Evolutionary conservation across 177 flowering plant genomes (phyloP), one percentile per base, ranked within the genome.

Genomic region (Tripterygium wilfordii): DNA sequence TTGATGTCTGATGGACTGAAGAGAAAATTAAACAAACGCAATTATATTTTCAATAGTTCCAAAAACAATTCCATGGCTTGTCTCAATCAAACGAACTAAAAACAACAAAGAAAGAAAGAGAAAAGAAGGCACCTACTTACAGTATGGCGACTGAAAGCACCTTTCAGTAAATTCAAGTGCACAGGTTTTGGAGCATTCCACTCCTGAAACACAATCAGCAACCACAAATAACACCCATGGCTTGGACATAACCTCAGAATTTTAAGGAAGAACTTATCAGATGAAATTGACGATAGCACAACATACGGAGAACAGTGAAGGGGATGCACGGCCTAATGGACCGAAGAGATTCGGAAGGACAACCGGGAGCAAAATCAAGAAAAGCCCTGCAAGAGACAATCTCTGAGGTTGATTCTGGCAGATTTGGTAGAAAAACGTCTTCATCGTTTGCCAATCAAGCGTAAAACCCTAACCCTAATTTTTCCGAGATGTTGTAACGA

Each of bases 121-220:
- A 36, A 18, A 17, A 41, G 10, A 19, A 28, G 2, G 5, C 21
- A 22, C 42, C 39, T 62, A 76, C 95, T 76, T 64, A 90, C 98
- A 58, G 63, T 51, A 57, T 70, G 49, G 20, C 74, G 71, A 39
- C 56, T 68, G 35, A 84, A 53, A 61, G 95, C 99, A 42, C 79
- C 74, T 35, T 75, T 67, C 3, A 89, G 64, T 20, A 92, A 66
- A 27, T 59, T 69, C 45, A 70, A 48, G 48, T 92, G 92, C 60
- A 69, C 69, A n/a, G 97, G 81, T 62, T 80, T 84, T 3, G 91
- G 88, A 51, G 89, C 81, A 71, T 74, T 86, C 96, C 85, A 89
- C 51, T 89, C 99, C 98, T 91, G 79, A 71, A 64, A 36, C 27
- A 5, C 16, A 35, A 17, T 0, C 29, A 18, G 16, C 1, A 3